Percentiles rank a stretch among this genome's conserved stretches.
These are phyloP conservation scores for Ceratocystis colombiana DNA, from an alignment of 2,329 filamentous ascomycete species.

Conservation along the genomic window DNA sequence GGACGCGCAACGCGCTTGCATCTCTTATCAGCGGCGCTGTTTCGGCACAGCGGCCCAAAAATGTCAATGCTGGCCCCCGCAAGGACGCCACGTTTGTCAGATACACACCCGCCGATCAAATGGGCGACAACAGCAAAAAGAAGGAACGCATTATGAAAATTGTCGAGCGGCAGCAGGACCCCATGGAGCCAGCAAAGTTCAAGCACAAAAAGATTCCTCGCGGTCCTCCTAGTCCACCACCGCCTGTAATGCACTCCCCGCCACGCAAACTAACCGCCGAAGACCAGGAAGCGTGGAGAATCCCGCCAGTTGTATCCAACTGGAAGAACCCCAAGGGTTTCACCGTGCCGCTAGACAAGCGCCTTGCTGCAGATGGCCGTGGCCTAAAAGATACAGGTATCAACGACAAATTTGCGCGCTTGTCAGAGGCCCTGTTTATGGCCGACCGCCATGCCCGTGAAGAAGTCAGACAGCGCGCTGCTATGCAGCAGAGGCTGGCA, in stretches of 20 bases:
- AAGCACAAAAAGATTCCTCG: slow-evolving; percentile 98
- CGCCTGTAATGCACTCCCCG: slow-evolving; percentile 89
- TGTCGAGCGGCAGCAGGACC: slow-evolving; percentile 84
- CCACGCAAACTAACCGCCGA: slow-evolving; percentile 91
- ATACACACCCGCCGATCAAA: slow-evolving; percentile 93
- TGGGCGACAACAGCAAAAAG: slow-evolving; percentile 79
- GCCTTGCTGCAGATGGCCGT: slow-evolving; percentile 83
- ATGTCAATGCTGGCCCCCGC: slow-evolving; percentile 68
- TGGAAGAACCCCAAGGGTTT: slow-evolving; percentile 99
- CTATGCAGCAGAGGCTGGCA: slow-evolving; percentile 91
- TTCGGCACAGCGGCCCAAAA: slow-evolving; percentile 91
- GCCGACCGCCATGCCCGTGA: slow-evolving; percentile 91
- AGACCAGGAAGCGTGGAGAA: slow-evolving; percentile 95
- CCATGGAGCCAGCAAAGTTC: slow-evolving; percentile 95
- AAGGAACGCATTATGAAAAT: slow-evolving; percentile 98
- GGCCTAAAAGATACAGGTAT: slow-evolving; percentile 89
- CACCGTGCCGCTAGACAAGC: slow-evolving; percentile 90
- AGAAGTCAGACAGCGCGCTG: slow-evolving; percentile 80
- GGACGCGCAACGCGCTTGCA: slow-evolving; percentile 77
- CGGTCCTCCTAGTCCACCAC: slow-evolving; percentile 82
- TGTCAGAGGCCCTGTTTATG: slow-evolving; percentile 87
- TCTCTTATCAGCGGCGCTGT: slow-evolving; percentile 75
- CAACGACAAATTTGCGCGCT: slow-evolving; percentile 96
- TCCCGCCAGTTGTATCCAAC: slow-evolving; percentile 76
- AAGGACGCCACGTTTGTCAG: slow-evolving; percentile 87